These are phyloP conservation scores for Astrothelium macrocarpum DNA, from an alignment of 495 filamentous ascomycete genomes.

Conservation along the genomic window DNA sequence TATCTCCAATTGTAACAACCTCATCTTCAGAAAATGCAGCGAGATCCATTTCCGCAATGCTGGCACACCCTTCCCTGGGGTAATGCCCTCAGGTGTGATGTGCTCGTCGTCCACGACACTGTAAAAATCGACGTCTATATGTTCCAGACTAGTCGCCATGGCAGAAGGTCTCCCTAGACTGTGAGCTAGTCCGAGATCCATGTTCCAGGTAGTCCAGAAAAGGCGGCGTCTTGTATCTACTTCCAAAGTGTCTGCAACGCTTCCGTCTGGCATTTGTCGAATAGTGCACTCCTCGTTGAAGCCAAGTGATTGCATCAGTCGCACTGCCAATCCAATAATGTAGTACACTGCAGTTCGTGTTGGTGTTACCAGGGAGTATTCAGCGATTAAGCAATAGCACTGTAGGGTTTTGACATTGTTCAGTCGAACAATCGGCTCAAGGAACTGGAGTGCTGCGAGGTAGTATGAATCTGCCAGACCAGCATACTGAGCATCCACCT, in stretches of 20 bases:
- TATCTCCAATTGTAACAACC: conserved; percentile 77
- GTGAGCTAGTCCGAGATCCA: conserved; percentile 82
- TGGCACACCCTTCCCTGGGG: conserved; percentile 46
- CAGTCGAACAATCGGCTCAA: conserved; percentile 64
- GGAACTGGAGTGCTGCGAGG: conserved; percentile 67
- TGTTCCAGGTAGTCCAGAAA: conserved; percentile 73
- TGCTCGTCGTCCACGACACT: conserved; percentile 65
- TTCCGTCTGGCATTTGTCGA: conserved; percentile 25
- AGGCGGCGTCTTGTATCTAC: conserved; percentile 81
- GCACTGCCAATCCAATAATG: conserved; percentile 74
- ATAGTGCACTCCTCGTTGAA: conserved; percentile 81
- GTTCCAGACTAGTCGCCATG: conserved; percentile 66
- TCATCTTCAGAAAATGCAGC: conserved; percentile 90
- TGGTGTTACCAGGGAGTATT: conserved; percentile 86
- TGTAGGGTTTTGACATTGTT: conserved; percentile 87
- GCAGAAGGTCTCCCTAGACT: conserved; percentile 74
- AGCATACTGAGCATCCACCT: conserved; percentile 68
- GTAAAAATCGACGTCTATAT: conserved; percentile 76
- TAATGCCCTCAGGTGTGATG: conserved; percentile 70
- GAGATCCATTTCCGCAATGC: conserved; percentile 73
- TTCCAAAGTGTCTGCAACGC: conserved; percentile 50
- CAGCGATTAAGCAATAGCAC: conserved; percentile 74
- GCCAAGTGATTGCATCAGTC: conserved; percentile 77
- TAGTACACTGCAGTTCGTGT: conserved; percentile 86
- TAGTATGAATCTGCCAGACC: conserved; percentile 88